Percentiles rank a stretch among this genome's conserved stretches.
Conservation (phyloP, 225 moss, liverwort and hornwort genomes). For the Physcomitrium patens region DNA sequence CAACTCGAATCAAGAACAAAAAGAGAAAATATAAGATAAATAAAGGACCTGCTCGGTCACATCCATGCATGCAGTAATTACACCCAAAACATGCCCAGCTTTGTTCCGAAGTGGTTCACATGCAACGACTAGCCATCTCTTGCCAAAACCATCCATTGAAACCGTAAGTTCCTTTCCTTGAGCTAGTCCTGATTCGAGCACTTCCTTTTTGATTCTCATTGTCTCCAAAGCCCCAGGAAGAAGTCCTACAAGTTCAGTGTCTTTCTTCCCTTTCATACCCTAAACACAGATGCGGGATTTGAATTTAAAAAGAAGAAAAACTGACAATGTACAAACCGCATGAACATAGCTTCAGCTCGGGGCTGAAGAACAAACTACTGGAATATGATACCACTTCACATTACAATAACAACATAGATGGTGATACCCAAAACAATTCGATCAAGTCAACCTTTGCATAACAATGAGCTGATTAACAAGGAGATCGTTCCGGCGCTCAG, state of each 20-base stretch:
- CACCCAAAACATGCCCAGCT: slow-evolving; percentile 49
- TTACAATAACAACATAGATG: not conserved
- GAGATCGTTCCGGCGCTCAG: not conserved
- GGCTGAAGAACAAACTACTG: not conserved
- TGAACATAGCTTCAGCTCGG: not conserved
- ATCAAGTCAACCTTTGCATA: not conserved
- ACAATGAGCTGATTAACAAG: not conserved
- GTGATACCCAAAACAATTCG: not conserved
- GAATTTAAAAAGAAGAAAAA: not conserved
- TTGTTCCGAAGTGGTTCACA: slow-evolving; percentile 56
- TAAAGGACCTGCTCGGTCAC: slow-evolving; percentile 58
- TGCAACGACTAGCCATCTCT: slow-evolving; percentile 57
- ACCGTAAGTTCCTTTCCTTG: slow-evolving; percentile 52
- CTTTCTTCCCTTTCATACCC: slow-evolving; percentile 58
- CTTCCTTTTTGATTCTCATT: slow-evolving; percentile 55
- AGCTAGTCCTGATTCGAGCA: slow-evolving; percentile 46
- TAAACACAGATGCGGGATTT: slow-evolving; percentile 30
- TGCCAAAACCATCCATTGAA: slow-evolving; percentile 45
- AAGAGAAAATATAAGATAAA: slow-evolving; percentile 6
- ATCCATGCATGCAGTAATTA: slow-evolving; percentile 65
- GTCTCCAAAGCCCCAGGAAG: slow-evolving; percentile 63
- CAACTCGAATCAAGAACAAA: not conserved
- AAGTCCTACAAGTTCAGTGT: slow-evolving; percentile 51
- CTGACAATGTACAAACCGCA: not conserved
- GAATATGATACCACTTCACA: slow-evolving; percentile 2